phyloP scores from a whole-genome alignment of 495 filamentous ascomycete genomes.

The Penicillium arizonense region DNA sequence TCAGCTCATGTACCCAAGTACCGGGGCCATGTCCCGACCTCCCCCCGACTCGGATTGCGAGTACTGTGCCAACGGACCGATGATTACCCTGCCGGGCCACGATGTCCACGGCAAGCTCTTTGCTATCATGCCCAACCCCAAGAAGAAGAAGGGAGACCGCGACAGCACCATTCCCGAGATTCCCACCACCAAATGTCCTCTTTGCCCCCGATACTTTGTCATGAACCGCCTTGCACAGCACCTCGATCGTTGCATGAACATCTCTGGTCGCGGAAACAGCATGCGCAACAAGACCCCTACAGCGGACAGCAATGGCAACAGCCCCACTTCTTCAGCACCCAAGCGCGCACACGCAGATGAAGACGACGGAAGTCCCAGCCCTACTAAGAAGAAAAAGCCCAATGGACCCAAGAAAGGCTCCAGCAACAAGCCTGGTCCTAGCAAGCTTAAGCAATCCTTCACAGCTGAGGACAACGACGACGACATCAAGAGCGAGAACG shows the following conservation, averaged over 20 bases:
- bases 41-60: conserved; percentile 57
- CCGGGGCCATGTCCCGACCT: conserved; percentile 57
- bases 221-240: conserved; percentile 68
- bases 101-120: conserved; percentile 85
- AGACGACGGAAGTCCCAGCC: conserved; percentile 32
- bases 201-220: conserved; percentile 58
- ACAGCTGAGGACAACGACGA: conserved; percentile 30
- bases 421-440: conserved; percentile 40
- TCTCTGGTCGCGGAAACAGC: conserved; percentile 66
- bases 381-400: conserved; percentile 48
- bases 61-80: conserved; percentile 77
- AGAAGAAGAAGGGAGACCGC: conserved; percentile 47
- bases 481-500: conserved; percentile 29
- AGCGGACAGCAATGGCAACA: conserved; percentile 33
- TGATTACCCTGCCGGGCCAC: conserved; percentile 68
- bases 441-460: conserved; percentile 46
- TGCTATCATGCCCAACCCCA: conserved; percentile 55
- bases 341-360: conserved; percentile 43
- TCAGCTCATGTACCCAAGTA: conserved; percentile 60
- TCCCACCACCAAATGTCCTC: conserved; percentile 70
- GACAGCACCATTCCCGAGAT: conserved; percentile 36
- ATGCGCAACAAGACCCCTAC: conserved; percentile 45
- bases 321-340: conserved; percentile 34
- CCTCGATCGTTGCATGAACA: conserved; percentile 77
- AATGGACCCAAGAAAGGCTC: conserved; percentile 40